Base-by-base conservation (phyloP, 768 basidiomycete genomes). In the Hortiboletus campestris region DNA sequence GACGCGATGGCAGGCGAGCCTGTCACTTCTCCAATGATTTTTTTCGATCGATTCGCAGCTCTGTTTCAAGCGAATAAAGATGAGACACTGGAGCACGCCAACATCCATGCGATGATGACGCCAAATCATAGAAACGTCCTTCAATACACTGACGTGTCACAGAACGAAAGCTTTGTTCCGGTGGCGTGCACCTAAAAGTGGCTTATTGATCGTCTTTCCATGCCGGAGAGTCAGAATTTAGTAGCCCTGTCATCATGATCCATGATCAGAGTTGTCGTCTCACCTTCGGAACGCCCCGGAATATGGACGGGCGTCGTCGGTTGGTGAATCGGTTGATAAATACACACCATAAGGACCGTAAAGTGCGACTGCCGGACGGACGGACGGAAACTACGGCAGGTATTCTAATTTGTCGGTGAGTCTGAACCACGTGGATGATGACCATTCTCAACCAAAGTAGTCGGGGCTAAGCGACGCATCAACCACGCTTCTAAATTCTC, bases 211-310 rank as follows among this genome's bases (percentile, higher is more conserved):
- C 9, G 9, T 11, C 14, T 9, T 19, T 44, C 31, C n/a, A 9
- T 35, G 19, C 20, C 12, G 16, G 12, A 29, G 20, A 20, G 2
- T 19, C 22, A 3, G 19, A 34, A 36, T 31, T 10, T 16, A 29
- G n/a, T 20, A 7, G 40, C n/a, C 19, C n/a, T 13, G 28, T 47
- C 46, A 11, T 19, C 25, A 25, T 25, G 25, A 1, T 28, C 16
- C 9, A 29, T 35, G 8, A n/a, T 29, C 43, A 16, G 43, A 13
- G 25, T 17, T 29, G 35, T 13, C 14, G 9, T 14, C 16, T 36
- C 42, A 43, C 42, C n/a, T 28, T 49, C 59, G 61, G 60, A 38
- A 6, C 20, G 0, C 14, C 38, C 10, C 61, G 56, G 56, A 14
- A 46, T 16, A 14, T 8, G n/a, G 16, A 49, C 60, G 51, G 55